Evolutionary conservation across 2,329 filamentous ascomycete species (phyloP), one percentile per base, ranked within the genome.

Genomic region (Epichloe amarillans): DNA sequence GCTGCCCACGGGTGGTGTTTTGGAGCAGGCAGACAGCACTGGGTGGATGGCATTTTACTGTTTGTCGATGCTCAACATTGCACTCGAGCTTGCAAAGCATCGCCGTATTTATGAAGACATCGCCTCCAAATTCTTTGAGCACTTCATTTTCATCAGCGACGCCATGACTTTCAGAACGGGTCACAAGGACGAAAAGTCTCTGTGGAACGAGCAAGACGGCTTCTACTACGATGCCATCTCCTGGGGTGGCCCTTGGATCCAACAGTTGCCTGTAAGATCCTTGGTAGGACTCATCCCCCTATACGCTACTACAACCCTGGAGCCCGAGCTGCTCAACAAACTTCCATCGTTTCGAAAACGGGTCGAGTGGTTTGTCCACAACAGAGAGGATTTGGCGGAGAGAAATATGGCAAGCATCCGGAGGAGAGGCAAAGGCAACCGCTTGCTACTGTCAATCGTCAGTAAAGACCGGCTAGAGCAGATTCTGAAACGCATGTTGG

Each of bases 11-110:
- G 91, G 91, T 35, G 91, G 93, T 68, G 84, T 89, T 2, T 79
- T 97, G 8, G 91, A 97, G 68, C 91, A 97, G 70, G 93, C 93
- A 17, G 91, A 97, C 73, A 95, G 89, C 65, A 97, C 91, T 10
- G 91, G 91, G 35, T 97, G 91, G 91, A 97, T 97, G 91, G 91
- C 88, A 10, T 97, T 97, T 67, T 97, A 95, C 72, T 95, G 86
- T 62, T 71, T 97, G 55, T 89, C 83, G 70, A 97, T 97, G 91
- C 76, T 97, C 62, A 97, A 97, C 69, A 97, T 97, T 62, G 84
- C 90, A 14, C 77, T 97, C 12, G 93, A 97, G 70, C 76, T 97
- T 58, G 90, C 91, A 53, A 97, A 97, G 71, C 88, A 96, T 66
- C 84, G 93, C 44, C 84, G 90, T 40, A 95, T 84, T 52, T 97